Evolutionary conservation across 2,329 filamentous ascomycete genomes (phyloP).

Genomic region (Fusarium sarcochroum): DNA sequence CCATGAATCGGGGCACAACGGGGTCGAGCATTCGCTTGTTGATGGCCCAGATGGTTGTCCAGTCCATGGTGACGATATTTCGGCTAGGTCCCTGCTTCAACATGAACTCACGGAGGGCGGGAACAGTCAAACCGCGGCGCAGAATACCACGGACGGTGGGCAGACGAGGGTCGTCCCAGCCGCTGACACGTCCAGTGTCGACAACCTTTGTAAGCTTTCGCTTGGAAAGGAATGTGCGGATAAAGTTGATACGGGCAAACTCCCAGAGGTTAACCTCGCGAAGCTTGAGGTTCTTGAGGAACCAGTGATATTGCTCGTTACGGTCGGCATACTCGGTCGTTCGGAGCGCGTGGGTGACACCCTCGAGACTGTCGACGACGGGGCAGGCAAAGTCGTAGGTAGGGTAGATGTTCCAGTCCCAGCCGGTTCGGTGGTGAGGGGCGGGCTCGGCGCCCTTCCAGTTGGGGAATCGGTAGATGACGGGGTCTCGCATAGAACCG

Average conservation of each 20-base stretch:
- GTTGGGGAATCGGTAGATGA: conserved; percentile 94
- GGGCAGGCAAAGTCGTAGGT: conserved; percentile 91
- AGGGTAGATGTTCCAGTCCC: conserved; percentile 86
- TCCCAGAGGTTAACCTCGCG: conserved; percentile 88
- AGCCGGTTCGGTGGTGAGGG: conserved; percentile 82
- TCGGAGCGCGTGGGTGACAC: conserved; percentile 85
- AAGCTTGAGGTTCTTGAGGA: conserved; percentile 79
- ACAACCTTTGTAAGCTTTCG: conserved; percentile 89
- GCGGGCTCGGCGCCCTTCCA: conserved; percentile 59
- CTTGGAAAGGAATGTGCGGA: conserved; percentile 86
- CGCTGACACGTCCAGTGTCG: conserved; percentile 80
- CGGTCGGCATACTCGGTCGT: conserved; percentile 91
- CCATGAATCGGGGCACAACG: conserved; percentile 79
- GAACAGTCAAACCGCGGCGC: conserved; percentile 82
- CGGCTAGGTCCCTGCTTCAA: conserved; percentile 86
- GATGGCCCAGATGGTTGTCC: conserved; percentile 79
- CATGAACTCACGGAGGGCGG: conserved; percentile 86
- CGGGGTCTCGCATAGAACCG: conserved; percentile 95
- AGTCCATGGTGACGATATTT: conserved; percentile 88
- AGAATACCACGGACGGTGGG: conserved; percentile 85
- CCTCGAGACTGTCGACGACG: conserved; percentile 84
- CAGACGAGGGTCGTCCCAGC: conserved; percentile 91
- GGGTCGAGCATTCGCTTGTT: conserved; percentile 90
- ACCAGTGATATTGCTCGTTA: conserved; percentile 90
- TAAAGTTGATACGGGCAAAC: conserved; percentile 87